Percentiles rank a stretch among this genome's conserved stretches.
These are phyloP conservation scores for Carex kokanica DNA, from an alignment of 176 grass and related monocot species.

Conservation along the genomic window DNA sequence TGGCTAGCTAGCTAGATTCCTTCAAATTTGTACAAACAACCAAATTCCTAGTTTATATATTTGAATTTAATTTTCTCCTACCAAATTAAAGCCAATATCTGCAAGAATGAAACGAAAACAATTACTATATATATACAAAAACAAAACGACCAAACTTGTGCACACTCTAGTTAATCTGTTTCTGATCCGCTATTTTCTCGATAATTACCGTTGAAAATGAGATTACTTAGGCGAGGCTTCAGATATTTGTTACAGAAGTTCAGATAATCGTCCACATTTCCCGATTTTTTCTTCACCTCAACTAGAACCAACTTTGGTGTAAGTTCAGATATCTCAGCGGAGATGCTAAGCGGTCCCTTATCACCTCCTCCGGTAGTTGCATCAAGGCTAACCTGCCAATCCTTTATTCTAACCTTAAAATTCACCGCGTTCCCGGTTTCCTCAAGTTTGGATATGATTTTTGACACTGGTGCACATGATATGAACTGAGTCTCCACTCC, in stretches of 20 bases:
- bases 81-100: neutral
- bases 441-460: constrained; percentile 52
- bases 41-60: neutral
- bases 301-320: constrained; percentile 54
- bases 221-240: constrained; percentile 37
- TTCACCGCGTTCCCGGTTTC: constrained; percentile 44
- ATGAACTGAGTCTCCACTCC: constrained; percentile 49
- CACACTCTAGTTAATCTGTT: constrained; percentile 1
- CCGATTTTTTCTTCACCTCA: constrained; percentile 53
- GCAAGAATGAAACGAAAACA: neutral
- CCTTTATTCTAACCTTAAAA: constrained; percentile 43
- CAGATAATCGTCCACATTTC: constrained; percentile 42
- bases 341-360: constrained; percentile 46
- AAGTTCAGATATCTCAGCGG: constrained; percentile 46
- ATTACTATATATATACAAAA: constrained; percentile 19
- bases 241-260: constrained; percentile 51
- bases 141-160: neutral
- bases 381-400: constrained; percentile 46
- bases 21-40: neutral
- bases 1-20: constrained; percentile 10
- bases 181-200: neutral
- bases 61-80: neutral
- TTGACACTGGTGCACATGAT: constrained; percentile 32
- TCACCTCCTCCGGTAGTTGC: constrained; percentile 39
- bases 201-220: constrained; percentile 25